A percentile compares a stretch with the other conserved stretches of the same genome.
Evolutionary conservation across 2,329 filamentous ascomycete species (phyloP).

Genomic region (Penicillium verrucosum): DNA sequence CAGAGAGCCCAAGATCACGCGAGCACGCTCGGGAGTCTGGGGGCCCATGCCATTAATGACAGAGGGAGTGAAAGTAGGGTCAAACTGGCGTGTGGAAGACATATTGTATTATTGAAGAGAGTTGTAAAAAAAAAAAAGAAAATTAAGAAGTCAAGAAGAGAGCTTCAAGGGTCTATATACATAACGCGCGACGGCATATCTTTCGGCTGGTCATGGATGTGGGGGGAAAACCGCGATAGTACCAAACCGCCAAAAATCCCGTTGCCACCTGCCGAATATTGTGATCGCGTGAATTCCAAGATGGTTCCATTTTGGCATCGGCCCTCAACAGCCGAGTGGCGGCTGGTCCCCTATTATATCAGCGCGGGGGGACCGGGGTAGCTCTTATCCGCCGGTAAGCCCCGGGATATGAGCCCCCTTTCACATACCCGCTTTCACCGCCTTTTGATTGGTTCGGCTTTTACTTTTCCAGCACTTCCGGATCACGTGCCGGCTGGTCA

Average conservation of each 20-base stretch:
- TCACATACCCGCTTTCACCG: neutral
- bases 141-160: neutral
- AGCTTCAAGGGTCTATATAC: constrained; percentile 19
- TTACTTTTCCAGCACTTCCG: neutral
- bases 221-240: constrained; percentile 42
- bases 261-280: constrained; percentile 9
- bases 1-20: constrained; percentile 61
- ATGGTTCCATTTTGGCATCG: constrained; percentile 1
- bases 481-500: neutral
- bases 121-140: neutral
- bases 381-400: constrained; percentile 9
- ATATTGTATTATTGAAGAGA: constrained; percentile 13
- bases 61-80: constrained; percentile 71
- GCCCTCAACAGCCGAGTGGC: constrained; percentile 8
- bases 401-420: neutral
- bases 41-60: constrained; percentile 72
- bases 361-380: constrained; percentile 7
- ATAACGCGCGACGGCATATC: constrained; percentile 22
- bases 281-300: neutral
- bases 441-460: constrained; percentile 5
- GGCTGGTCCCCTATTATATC: constrained; percentile 1
- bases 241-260: constrained; percentile 2
- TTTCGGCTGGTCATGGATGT: constrained; percentile 19
- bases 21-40: constrained; percentile 62
- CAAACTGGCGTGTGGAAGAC: constrained; percentile 38